These are phyloP conservation scores for Malbranchea zuffiana DNA, from an alignment of 2,329 filamentous ascomycete genomes.

Conservation along the genomic window DNA sequence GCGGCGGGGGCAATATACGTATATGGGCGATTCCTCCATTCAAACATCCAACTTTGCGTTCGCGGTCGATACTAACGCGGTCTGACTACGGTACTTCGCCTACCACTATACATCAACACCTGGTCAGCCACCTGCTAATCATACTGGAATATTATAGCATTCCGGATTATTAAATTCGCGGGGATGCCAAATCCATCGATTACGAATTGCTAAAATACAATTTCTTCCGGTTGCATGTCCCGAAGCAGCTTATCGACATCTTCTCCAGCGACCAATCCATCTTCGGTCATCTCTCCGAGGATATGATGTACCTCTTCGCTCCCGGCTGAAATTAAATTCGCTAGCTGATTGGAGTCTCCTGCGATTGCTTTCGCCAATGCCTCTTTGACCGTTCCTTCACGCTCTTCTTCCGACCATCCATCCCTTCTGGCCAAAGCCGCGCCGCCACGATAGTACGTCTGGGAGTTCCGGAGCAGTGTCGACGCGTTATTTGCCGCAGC, in stretches of 20 bases:
- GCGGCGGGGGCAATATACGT: too few species aligned
- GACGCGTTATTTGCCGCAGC: conserved; percentile 35
- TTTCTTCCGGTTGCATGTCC: conserved; percentile 14
- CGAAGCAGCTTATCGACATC: conserved; percentile 11
- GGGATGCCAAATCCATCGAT: not conserved
- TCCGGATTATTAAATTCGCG: too few species aligned
- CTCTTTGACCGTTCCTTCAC: conserved; percentile 39
- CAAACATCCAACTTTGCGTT: not conserved
- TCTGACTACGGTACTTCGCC: too few species aligned
- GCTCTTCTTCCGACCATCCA: conserved; percentile 34
- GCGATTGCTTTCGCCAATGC: conserved; percentile 38
- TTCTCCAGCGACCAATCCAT: conserved; percentile 36
- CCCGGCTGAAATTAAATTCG: conserved; percentile 25
- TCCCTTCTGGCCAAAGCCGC: conserved; percentile 31
- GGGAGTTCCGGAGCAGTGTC: conserved; percentile 45
- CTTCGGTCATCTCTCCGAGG: conserved; percentile 43
- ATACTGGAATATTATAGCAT: too few species aligned
- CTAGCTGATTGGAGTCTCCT: conserved; percentile 31
- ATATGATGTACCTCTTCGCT: conserved; percentile 34
- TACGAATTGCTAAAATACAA: conserved; percentile 15
- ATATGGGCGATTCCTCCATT: not conserved
- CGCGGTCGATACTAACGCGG: too few species aligned
- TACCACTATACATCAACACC: too few species aligned
- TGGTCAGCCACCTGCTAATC: too few species aligned
- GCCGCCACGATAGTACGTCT: conserved; percentile 48